Base-by-base conservation (phyloP, 495 filamentous ascomycete species). In the Elasticomyces elasticus region DNA sequence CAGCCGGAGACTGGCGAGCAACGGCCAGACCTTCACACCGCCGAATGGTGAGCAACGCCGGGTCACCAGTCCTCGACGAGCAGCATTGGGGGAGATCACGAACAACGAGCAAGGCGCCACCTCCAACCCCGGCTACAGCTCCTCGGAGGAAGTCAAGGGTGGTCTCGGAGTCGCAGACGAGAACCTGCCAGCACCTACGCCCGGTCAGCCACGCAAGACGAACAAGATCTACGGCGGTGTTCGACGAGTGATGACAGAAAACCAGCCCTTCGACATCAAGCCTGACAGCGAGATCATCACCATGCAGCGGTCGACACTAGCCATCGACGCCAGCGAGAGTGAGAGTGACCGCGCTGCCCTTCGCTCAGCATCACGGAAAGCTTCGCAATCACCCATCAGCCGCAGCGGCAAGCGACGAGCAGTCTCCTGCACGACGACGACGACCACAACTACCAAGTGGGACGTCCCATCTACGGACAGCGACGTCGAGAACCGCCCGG, bases 201-300 rank as follows among this genome's bases (percentile, higher is more conserved):
- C 92, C 0, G 92, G 92, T 15, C 92, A 99, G 65, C 92, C 92
- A 40, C 79, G 92, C 37, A 99, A 99, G 74, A 85, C 82, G 0
- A 83, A 83, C 62, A 73, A 80, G 58, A 74, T 78, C 58, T 81
- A 81, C 49, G 38, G 74, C 71, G 25, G 52, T 46, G 30, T 19
- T 13, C 22, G 65, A 56, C 44, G 69, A 66, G 50, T 61, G 24
- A 61, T 61, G 58, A 53, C 62, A n/a, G 70, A 71, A 54, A 69
- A 72, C 56, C 67, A 69, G 48, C 62, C 68, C 13, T 64, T 64
- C 41, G 49, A 55, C 56, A 62, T 65, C 47, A 61, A 65, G 50
- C 64, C 64, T 15, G 67, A 69, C 9, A 74, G 75, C 22, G 72
- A 75, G 27, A 65, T 74, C 33, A 62, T 78, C 17, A 67, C 73